phyloP scores from a whole-genome alignment of 23 red algal genomes.

The Gracilariopsis chorda region DNA sequence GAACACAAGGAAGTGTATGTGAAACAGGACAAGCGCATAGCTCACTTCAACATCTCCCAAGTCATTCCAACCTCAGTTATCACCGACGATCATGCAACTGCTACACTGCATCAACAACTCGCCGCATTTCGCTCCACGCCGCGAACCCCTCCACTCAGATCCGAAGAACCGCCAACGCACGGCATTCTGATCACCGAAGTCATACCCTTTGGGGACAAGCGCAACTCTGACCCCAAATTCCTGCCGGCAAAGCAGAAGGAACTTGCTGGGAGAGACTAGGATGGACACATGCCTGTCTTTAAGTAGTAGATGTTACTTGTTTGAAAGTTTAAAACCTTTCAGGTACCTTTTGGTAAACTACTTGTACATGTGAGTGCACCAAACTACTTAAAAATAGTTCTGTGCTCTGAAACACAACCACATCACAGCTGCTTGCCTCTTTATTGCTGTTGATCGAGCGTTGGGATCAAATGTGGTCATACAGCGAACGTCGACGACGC shows the following conservation, averaged over 20 bases:
- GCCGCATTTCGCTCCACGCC: background rate
- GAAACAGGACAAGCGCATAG: background rate
- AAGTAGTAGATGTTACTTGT: too few relatives aligned
- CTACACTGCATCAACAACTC: background rate
- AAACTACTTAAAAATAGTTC: too few relatives aligned
- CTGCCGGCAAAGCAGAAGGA: conserved; percentile 13
- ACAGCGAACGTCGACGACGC: too few relatives aligned
- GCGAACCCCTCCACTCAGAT: background rate
- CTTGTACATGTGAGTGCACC: too few relatives aligned
- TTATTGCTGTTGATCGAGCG: too few relatives aligned
- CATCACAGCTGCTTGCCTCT: too few relatives aligned
- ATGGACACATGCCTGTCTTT: too few relatives aligned
- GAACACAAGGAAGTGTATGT: background rate
- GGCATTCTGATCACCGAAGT: conserved; percentile 20
- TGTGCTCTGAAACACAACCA: too few relatives aligned
- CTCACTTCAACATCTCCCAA: background rate
- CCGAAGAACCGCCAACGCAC: background rate
- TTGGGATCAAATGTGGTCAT: too few relatives aligned
- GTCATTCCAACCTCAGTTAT: background rate
- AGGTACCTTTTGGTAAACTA: too few relatives aligned
- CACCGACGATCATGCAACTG: background rate
- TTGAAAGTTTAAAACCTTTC: too few relatives aligned
- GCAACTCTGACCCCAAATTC: background rate
- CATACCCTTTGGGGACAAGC: background rate
- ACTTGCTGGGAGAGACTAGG: too few relatives aligned